These are phyloP conservation scores for Rhodocollybia butyracea DNA, from an alignment of 768 basidiomycete species.

Conservation along the genomic window DNA sequence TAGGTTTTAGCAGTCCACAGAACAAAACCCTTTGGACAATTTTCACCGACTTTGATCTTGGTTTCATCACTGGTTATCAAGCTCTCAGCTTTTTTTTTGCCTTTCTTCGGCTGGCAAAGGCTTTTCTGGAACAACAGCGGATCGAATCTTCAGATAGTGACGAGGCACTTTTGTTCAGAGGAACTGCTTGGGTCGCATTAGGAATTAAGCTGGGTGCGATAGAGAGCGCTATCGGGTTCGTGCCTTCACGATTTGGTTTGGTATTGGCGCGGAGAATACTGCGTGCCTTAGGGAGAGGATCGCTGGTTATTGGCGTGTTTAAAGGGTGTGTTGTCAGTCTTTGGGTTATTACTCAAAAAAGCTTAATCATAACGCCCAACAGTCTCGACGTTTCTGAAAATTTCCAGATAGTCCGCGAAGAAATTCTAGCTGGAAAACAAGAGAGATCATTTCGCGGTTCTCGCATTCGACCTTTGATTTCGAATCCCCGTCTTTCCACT, in stretches of 20 bases:
- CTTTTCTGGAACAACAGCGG: slow-evolving; percentile 46
- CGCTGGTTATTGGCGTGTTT: slow-evolving; percentile 57
- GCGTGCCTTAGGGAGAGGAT: slow-evolving; percentile 49
- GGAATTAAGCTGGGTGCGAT: slow-evolving; percentile 61
- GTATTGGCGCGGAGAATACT: slow-evolving; percentile 56
- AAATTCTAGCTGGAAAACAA: slow-evolving; percentile 25
- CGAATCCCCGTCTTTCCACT: slow-evolving; percentile 51
- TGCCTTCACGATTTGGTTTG: slow-evolving; percentile 46
- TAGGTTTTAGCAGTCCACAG: slow-evolving; percentile 38
- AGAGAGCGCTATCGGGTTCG: slow-evolving; percentile 66
- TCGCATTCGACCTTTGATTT: slow-evolving; percentile 43
- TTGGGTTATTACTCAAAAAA: background rate
- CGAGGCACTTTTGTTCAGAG: slow-evolving; percentile 49
- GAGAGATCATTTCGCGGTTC: slow-evolving; percentile 29
- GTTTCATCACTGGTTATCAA: slow-evolving; percentile 56
- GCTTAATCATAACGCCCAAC: background rate
- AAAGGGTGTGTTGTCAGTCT: slow-evolving; percentile 53
- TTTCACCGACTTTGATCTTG: slow-evolving; percentile 59
- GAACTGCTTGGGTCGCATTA: slow-evolving; percentile 62
- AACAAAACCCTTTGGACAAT: slow-evolving; percentile 48
- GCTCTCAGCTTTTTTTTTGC: slow-evolving; percentile 53
- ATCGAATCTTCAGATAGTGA: slow-evolving; percentile 46
- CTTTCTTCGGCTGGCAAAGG: slow-evolving; percentile 53
- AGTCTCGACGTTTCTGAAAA: slow-evolving; percentile 48
- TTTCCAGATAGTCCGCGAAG: slow-evolving; percentile 42